phyloP scores from a whole-genome alignment of 352 stramenopile genomes.

The Phytophthora tentaculata region DNA sequence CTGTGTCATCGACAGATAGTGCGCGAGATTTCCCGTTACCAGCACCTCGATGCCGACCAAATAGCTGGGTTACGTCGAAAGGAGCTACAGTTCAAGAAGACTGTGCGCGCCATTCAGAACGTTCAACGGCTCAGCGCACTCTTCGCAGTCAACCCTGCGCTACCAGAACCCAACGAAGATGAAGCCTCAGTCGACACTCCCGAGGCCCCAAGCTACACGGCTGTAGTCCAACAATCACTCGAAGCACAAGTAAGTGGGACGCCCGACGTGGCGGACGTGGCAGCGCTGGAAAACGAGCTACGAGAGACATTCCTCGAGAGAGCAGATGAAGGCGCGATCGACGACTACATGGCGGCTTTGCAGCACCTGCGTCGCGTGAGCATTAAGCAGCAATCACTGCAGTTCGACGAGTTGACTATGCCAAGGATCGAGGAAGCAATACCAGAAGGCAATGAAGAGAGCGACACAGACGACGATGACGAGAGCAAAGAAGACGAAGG shows the following conservation, averaged over 20 bases:
- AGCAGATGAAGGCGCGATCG: slow-evolving; percentile 65
- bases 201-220: slow-evolving; percentile 39
- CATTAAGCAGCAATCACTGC: slow-evolving; percentile 34
- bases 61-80: slow-evolving; percentile 71
- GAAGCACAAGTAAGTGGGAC: slow-evolving; percentile 11
- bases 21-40: slow-evolving; percentile 73
- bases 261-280: slow-evolving; percentile 37
- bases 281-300: slow-evolving; percentile 67
- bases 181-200: slow-evolving; percentile 10
- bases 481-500: slow-evolving; percentile 23
- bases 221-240: slow-evolving; percentile 38
- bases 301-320: slow-evolving; percentile 67
- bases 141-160: slow-evolving; percentile 8
- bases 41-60: slow-evolving; percentile 69
- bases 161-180: slow-evolving; percentile 1
- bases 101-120: slow-evolving; percentile 64
- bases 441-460: slow-evolving; percentile 36
- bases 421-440: slow-evolving; percentile 9
- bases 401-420: slow-evolving; percentile 9
- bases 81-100: slow-evolving; percentile 75
- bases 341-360: slow-evolving; percentile 74
- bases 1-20: slow-evolving; percentile 82
- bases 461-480: slow-evolving; percentile 39
- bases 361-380: slow-evolving; percentile 63
- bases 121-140: slow-evolving; percentile 45